These are phyloP conservation scores for Kodamaea ohmeri DNA, from an alignment of 1,139 yeast genomes.

Conservation along the genomic window DNA sequence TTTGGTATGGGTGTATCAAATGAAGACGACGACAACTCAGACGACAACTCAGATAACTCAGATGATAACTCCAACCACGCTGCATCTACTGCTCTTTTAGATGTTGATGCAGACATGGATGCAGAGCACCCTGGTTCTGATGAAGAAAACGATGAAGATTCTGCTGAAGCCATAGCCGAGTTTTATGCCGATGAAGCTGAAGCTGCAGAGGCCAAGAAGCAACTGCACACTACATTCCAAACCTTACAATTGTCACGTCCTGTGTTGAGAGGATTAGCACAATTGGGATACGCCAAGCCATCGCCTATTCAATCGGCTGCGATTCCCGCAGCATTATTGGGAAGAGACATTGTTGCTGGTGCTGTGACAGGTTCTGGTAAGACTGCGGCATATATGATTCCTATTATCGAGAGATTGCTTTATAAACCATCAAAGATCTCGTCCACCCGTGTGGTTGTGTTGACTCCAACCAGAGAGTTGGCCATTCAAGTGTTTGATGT, in stretches of 20 bases:
- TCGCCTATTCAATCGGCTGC: conserved; percentile 93
- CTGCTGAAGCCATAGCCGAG: conserved; percentile 69
- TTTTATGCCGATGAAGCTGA: conserved; percentile 62
- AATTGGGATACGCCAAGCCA: conserved; percentile 79
- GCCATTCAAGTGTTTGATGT: conserved; percentile 96
- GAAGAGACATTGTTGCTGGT: conserved; percentile 97
- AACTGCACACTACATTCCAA: conserved; percentile 64
- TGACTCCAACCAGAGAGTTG: conserved; percentile 96
- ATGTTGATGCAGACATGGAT: conserved; percentile 27
- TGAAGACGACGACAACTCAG: conserved; percentile 22
- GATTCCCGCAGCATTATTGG: conserved; percentile 87
- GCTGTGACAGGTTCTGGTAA: conserved; percentile 99
- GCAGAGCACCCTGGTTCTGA: conserved; percentile 23
- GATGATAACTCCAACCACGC: conserved; percentile 21
- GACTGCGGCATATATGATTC: conserved; percentile 97
- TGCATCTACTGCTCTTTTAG: conserved; percentile 7
- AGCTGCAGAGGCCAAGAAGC: conserved; percentile 37
- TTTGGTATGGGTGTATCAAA: conserved; percentile 18
- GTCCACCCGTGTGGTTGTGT: conserved; percentile 82
- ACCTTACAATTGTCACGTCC: conserved; percentile 85
- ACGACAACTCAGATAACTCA: conserved; percentile 19
- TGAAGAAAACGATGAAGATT: conserved; percentile 43
- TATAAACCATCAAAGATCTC: conserved; percentile 85
- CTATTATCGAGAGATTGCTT: conserved; percentile 86
- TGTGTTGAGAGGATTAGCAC: conserved; percentile 74